A percentile compares a stretch with the other conserved stretches of the same genome.
These are phyloP conservation scores for Pelargonium australe DNA, from an alignment of 441 rosid genomes.

Conservation along the genomic window DNA sequence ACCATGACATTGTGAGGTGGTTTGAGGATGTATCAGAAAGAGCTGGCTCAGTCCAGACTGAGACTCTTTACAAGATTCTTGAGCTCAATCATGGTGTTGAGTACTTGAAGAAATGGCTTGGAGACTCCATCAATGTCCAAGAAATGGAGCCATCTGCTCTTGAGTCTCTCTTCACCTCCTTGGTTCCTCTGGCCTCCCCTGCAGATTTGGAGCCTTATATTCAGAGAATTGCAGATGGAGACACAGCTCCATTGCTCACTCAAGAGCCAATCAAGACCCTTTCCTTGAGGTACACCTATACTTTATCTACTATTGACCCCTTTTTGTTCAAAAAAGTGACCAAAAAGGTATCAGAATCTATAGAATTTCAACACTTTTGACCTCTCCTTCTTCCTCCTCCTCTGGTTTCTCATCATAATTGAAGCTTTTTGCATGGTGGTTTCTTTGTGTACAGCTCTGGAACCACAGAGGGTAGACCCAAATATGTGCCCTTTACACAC, in stretches of 20 bases:
- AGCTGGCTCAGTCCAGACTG: slow-evolving; percentile 46
- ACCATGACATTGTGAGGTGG: slow-evolving; percentile 47
- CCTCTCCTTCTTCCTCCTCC: too few species aligned
- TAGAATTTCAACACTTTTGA: too few species aligned
- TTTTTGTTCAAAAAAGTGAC: neutral
- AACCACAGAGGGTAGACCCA: slow-evolving; percentile 86
- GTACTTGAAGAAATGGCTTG: slow-evolving; percentile 59
- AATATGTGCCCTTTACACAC: slow-evolving; percentile 62
- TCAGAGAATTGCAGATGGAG: slow-evolving; percentile 77
- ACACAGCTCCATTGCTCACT: slow-evolving; percentile 59
- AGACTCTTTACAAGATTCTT: slow-evolving; percentile 68
- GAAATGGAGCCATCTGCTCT: slow-evolving; percentile 47
- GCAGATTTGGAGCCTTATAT: slow-evolving; percentile 75
- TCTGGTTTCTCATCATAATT: neutral
- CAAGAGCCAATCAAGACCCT: slow-evolving; percentile 57
- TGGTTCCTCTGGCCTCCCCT: slow-evolving; percentile 74
- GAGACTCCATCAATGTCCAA: slow-evolving; percentile 30
- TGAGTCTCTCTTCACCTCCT: slow-evolving; percentile 54
- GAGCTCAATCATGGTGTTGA: slow-evolving; percentile 48
- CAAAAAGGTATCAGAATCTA: too few species aligned
- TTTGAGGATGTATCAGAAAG: slow-evolving; percentile 50
- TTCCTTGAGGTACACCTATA: slow-evolving; percentile 47
- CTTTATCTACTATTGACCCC: neutral
- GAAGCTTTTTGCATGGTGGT: neutral
- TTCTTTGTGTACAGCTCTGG: slow-evolving; percentile 52